Base-by-base conservation (phyloP, 2,329 filamentous ascomycete genomes). In the Didymella segeticola region DNA sequence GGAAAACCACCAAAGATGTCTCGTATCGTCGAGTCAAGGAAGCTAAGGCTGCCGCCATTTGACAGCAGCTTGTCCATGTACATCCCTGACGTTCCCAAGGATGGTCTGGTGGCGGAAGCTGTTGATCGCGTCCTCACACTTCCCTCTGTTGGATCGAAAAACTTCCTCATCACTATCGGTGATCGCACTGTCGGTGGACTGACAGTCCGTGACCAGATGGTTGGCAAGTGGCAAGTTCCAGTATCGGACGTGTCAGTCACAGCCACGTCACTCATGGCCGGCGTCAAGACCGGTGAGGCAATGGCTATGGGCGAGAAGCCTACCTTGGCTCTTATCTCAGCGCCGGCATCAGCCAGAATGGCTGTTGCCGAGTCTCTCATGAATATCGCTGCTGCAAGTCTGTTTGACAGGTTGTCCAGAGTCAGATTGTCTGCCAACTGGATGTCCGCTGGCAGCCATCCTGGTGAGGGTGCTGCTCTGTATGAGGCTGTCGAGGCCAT, bases 261-360 rank as follows among this genome's bases (percentile, higher is more conserved):
- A 19, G 87, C 90, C 0, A 93, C 91, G 0, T 89, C 91, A 2
- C 86, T 96, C 64, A 84, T 86, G 39, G 79, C 82, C 14, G 90
- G 88, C 55, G 83, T 89, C 41, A 88, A 83, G 67, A 90, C 88
- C 23, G 95, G 95, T 63, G 95, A 98, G 75, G 93, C 93, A n/a
- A 96, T 98, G 91, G 89, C 92, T 1, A 96, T 96, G 89, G 95
- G 95, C 27, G 93, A 97, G 77, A 95, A 90, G 77, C 91, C 93
- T 34, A 89, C 88, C 0, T 78, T 99, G 48, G 95, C 95, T 5
- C 82, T 99, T 19, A 96, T 99, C 54, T 93, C 90, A 4, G 85
- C 93, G 3, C 90, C 87, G 36, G 91, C 95, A 19, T 98, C 95
- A 17, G 93, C 95, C 14, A 87, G 93, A 46, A 99, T 99, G 95